These are phyloP conservation scores for Coemansia sp. DNA, from an alignment of 192 early-diverging fungal genomes.

Conservation along the genomic window DNA sequence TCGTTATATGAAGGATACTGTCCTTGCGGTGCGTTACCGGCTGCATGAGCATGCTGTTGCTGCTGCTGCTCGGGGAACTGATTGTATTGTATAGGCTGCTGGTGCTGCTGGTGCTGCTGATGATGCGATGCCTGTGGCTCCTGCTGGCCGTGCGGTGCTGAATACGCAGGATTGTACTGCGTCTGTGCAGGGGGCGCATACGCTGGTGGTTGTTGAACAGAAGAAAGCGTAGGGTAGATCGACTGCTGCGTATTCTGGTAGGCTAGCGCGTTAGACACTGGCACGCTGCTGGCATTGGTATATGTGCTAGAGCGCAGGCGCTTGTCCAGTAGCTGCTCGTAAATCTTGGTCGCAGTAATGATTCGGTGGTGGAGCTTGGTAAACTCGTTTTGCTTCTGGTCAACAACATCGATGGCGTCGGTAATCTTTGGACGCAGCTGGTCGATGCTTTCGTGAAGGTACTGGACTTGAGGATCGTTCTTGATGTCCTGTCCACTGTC, in stretches of 20 bases:
- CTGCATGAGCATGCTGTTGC: slow-evolving; percentile 1
- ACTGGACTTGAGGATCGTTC: slow-evolving; percentile 75
- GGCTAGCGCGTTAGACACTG: slow-evolving; percentile 17
- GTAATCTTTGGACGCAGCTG: slow-evolving; percentile 83
- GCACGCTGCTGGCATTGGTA: slow-evolving; percentile 1
- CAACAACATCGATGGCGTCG: slow-evolving; percentile 69
- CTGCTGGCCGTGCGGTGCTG: slow-evolving; percentile 9
- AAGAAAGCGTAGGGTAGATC: slow-evolving; percentile 30
- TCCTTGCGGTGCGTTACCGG: background rate
- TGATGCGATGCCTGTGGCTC: slow-evolving; percentile 3
- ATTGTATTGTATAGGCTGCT: slow-evolving; percentile 7
- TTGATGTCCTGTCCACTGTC: slow-evolving; percentile 75
- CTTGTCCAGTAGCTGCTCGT: slow-evolving; percentile 86
- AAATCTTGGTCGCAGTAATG: slow-evolving; percentile 74
- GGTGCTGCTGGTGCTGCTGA: slow-evolving; percentile 17
- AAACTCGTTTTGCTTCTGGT: slow-evolving; percentile 75
- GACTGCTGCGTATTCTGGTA: slow-evolving; percentile 37
- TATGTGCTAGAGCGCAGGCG: slow-evolving; percentile 57
- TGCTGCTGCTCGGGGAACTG: slow-evolving; percentile 24
- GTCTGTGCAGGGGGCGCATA: slow-evolving; percentile 39
- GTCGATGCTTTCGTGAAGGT: slow-evolving; percentile 83
- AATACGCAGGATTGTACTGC: slow-evolving; percentile 11
- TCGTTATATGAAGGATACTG: slow-evolving; percentile 26
- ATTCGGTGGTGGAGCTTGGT: slow-evolving; percentile 83
- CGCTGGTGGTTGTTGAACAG: slow-evolving; percentile 19